Conservation (phyloP, 352 stramenopile species). For the Albugo laibachii region DNA sequence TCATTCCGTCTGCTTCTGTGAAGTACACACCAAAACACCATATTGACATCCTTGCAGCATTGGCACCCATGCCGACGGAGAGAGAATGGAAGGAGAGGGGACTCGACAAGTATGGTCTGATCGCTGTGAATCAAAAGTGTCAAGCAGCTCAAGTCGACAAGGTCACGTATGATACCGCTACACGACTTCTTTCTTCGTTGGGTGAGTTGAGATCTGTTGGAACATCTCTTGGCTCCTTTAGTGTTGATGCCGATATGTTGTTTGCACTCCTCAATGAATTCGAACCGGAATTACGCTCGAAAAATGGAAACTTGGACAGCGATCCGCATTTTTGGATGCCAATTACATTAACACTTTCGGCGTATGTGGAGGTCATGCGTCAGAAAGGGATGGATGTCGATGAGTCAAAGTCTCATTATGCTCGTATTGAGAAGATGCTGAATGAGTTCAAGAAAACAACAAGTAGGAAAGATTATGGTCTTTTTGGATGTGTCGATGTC, state of each 20-base stretch:
- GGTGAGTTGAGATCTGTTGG: slow-evolving; percentile 90
- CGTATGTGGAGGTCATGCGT: slow-evolving; percentile 88
- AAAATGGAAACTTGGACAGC: slow-evolving; percentile 90
- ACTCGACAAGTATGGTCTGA: slow-evolving; percentile 96
- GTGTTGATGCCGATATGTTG: slow-evolving; percentile 85
- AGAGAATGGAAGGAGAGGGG: slow-evolving; percentile 90
- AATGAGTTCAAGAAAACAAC: slow-evolving; percentile 49
- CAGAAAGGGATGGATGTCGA: slow-evolving; percentile 80
- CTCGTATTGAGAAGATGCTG: slow-evolving; percentile 86
- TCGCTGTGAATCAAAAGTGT: slow-evolving; percentile 88
- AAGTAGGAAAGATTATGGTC: slow-evolving; percentile 30
- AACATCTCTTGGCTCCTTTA: slow-evolving; percentile 92
- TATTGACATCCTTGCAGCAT: slow-evolving; percentile 93
- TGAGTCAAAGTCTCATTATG: slow-evolving; percentile 68
- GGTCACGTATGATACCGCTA: slow-evolving; percentile 91
- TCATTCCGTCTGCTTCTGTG: slow-evolving; percentile 87
- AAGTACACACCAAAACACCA: slow-evolving; percentile 89
- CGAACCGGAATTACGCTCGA: slow-evolving; percentile 68
- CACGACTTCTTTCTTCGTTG: slow-evolving; percentile 82
- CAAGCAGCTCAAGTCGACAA: slow-evolving; percentile 93
- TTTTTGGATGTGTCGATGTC: slow-evolving; percentile 96
- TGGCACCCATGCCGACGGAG: slow-evolving; percentile 83
- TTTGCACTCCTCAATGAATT: slow-evolving; percentile 86
- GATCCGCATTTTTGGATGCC: slow-evolving; percentile 99
- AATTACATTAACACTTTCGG: slow-evolving; percentile 82